Base-by-base conservation (phyloP, 305 asterid species). In the Solanum aculeatissimum region DNA sequence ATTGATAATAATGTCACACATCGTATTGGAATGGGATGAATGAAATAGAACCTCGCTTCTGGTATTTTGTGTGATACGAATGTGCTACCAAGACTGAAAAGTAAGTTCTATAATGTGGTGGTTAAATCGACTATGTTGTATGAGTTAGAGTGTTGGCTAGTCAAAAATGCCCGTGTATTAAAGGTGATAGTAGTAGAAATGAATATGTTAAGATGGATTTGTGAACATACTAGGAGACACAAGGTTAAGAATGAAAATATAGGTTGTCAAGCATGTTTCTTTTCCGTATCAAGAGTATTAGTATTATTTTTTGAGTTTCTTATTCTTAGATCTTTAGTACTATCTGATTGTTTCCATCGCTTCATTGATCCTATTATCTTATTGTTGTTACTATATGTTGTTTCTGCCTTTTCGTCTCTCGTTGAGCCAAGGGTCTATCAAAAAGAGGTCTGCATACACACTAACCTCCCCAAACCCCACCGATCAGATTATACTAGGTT, bases 111-210 rank as follows among this genome's bases (percentile, higher is more conserved):
- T 57, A 57, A 25, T 57, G 63, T 57, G 65, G 65, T n/a, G 14
- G 65, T 57, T n/a, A 57, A 27, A 57, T 27, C 27, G 11, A 57
- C 0, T n/a, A 57, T n/a, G 27, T n/a, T 19, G 13, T 55, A 55
- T 9, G 1, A 13, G 21, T 12, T 0, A 57, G 0, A 57, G 65
- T 0, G 65, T 57, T 57, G 65, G 65, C 0, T 23, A 1, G 29
- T n/a, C 65, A n/a, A n/a, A 27, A 57, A 57, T 0, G 0, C 27
- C 65, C 27, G 9, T 57, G 7, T 25, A 57, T 35, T 35, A 57
- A 0, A 57, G 27, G 0, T 57, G n/a, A n/a, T 18, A 54, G 65
- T 57, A n/a, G 65, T 0, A 57, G 65, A 57, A 57, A 57, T 57
- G 63, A 57, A 13, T 57, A n/a, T 57, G 63, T 57, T 57, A 27